Percentiles rank a stretch among this genome's conserved stretches.
Evolutionary conservation across 2,329 filamentous ascomycete species (phyloP).

Genomic region (Allantophomopsis cytisporea): DNA sequence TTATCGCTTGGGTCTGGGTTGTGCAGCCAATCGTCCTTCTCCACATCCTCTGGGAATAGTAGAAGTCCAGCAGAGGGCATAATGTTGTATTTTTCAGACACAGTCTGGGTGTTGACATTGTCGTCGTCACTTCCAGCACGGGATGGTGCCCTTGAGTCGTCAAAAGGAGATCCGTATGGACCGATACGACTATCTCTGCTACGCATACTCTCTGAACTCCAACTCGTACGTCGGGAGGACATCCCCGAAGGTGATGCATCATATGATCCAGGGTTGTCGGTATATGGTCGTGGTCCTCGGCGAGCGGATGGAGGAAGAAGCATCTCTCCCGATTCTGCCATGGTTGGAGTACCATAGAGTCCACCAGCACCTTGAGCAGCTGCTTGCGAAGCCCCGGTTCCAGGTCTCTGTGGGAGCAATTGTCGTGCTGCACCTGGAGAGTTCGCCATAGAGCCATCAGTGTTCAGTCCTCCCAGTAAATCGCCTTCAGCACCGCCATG

Average conservation of each 20-base stretch:
- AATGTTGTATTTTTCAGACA: conserved; percentile 63
- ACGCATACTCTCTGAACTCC: conserved; percentile 39
- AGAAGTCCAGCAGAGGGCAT: conserved; percentile 51
- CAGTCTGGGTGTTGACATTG: conserved; percentile 56
- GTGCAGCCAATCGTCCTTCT: conserved; percentile 61
- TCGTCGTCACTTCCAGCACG: conserved; percentile 48
- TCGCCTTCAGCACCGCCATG: conserved; percentile 37
- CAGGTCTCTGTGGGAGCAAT: conserved; percentile 10
- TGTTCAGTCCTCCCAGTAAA: conserved; percentile 16
- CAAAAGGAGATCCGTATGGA: conserved; percentile 39
- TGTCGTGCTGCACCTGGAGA: conserved; percentile 11
- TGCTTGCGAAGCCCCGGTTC: background rate
- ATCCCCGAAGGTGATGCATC: conserved; percentile 26
- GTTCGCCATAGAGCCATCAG: conserved; percentile 21
- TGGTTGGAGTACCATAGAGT: conserved; percentile 11
- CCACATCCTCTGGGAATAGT: conserved; percentile 57
- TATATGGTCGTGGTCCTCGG: conserved; percentile 31
- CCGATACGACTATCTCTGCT: conserved; percentile 34
- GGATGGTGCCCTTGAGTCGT: conserved; percentile 44
- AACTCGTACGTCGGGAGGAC: conserved; percentile 50
- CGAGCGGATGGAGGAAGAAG: conserved; percentile 30
- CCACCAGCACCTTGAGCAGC: background rate
- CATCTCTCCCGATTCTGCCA: conserved; percentile 28
- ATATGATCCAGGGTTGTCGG: conserved; percentile 33
- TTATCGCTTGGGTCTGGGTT: conserved; percentile 55